A percentile compares a stretch with the other conserved stretches of the same genome.
These are phyloP conservation scores for Moringa oleifera DNA, from an alignment of 345 rosid genomes.

Conservation along the genomic window DNA sequence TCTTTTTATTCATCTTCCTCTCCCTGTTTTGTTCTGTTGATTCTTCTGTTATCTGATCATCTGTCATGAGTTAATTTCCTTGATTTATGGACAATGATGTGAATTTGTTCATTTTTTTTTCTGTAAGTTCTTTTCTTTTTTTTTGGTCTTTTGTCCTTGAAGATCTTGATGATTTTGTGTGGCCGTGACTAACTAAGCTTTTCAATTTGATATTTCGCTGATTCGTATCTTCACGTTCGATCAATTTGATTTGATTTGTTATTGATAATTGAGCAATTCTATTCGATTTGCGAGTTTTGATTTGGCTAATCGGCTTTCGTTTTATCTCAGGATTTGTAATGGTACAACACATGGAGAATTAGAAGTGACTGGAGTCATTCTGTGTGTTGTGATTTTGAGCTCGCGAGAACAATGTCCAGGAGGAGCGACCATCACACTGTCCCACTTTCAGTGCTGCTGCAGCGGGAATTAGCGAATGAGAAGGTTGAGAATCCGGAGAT, in stretches of 20 bases:
- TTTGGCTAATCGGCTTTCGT: slow-evolving; percentile 7
- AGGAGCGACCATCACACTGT: slow-evolving; percentile 77
- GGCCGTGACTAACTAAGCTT: background rate
- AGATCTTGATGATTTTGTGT: slow-evolving; percentile 27
- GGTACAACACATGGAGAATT: slow-evolving; percentile 14
- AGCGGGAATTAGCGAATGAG: slow-evolving; percentile 83
- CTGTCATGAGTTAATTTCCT: background rate
- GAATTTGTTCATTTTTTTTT: background rate
- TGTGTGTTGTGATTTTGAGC: slow-evolving; percentile 5
- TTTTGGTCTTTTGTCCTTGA: slow-evolving; percentile 4
- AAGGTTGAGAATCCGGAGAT: slow-evolving; percentile 79
- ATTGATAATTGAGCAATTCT: background rate
- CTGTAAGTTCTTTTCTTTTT: background rate
- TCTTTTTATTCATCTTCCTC: slow-evolving; percentile 7
- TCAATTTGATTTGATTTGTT: slow-evolving; percentile 1
- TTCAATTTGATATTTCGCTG: background rate
- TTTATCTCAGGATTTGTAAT: slow-evolving; percentile 13
- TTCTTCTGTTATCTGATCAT: slow-evolving; percentile 3
- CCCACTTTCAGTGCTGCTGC: slow-evolving; percentile 78
- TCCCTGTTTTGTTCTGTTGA: background rate
- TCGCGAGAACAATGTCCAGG: slow-evolving; percentile 36
- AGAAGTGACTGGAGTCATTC: slow-evolving; percentile 16
- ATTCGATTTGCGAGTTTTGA: slow-evolving; percentile 13
- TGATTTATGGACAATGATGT: background rate
- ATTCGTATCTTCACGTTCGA: slow-evolving; percentile 10